Evolutionary conservation across 441 rosid species (phyloP), one percentile per base, ranked within the genome.

Genomic region (Pelargonium australe): DNA sequence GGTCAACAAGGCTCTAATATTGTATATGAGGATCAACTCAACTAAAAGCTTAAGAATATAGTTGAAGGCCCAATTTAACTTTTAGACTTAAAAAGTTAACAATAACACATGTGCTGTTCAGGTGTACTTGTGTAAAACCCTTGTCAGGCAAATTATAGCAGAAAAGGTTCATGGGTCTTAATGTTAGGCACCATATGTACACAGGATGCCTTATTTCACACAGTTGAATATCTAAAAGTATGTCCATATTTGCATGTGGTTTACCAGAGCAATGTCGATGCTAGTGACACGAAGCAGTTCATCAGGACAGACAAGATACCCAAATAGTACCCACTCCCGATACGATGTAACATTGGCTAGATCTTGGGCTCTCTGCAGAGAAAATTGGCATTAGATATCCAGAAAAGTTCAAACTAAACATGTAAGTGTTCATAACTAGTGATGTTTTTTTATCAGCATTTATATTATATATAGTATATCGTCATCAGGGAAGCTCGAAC

Each of bases 211-310:
- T 7, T 4, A 60, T 60, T 60, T 28, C 63, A 23, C 34, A 60
- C 11, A 49, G 1, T n/a, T 49, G n/a, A 49, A 43, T 69, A 12
- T 17, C n/a, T 44, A 23, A 64, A 41, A 2, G 58, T 57, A 55
- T 62, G 17, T 10, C 34, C 45, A 67, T 31, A 3, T 66, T 40
- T 2, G 3, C 4, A 25, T 44, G 55, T 45, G 20, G 63, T 20
- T 17, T 89, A 96, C 99, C 91, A 91, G 72, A 70, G 98, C 96
- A 72, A 96, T 89, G 82, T 96, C 99, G 68, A 96, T 91, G 87
- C 99, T 93, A 65, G 98, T 96, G 78, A 89, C 99, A 64, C 96
- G 99, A 77, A 96, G 98, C 78, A 96, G 89, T 83, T 96, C 98
- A 75, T 96, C 96, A 47, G 99, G 99, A 75, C 99, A 96, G 78